Conservation (phyloP, 495 filamentous ascomycete species). For the Hamigera avellanea region DNA sequence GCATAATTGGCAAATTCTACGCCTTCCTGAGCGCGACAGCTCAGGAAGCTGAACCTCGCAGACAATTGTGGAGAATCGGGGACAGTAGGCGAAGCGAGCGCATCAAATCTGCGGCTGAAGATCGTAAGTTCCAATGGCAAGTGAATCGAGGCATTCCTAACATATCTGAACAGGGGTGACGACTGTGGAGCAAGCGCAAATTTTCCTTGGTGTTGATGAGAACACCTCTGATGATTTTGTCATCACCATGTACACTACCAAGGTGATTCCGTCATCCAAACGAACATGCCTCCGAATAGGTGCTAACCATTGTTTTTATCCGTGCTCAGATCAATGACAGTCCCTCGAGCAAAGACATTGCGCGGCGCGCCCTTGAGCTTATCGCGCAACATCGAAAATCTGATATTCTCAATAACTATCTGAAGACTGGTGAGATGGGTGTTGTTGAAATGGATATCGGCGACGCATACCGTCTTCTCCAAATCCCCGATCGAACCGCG, state of each 20-base stretch:
- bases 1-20: conserved; percentile 46
- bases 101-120: conserved; percentile 43
- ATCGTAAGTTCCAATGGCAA: conserved; percentile 24
- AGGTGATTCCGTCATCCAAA: conserved; percentile 24
- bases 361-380: conserved; percentile 40
- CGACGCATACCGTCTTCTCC: conserved; percentile 45
- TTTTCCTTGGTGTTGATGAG: conserved; percentile 42
- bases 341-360: conserved; percentile 33
- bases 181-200: conserved; percentile 48
- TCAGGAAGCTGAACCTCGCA: conserved; percentile 39
- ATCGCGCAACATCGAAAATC: conserved; percentile 48
- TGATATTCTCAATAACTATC: conserved; percentile 36
- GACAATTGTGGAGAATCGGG: conserved; percentile 45
- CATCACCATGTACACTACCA: conserved; percentile 44
- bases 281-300: too few species aligned
- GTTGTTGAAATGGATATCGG: conserved; percentile 44
- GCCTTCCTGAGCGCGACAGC: conserved; percentile 35
- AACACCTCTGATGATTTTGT: conserved; percentile 48
- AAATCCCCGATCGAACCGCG: conserved; percentile 40
- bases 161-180: conserved; percentile 31
- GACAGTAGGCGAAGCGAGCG: conserved; percentile 35
- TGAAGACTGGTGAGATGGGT: conserved; percentile 41
- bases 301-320: too few species aligned
- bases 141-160: conserved; percentile 3
- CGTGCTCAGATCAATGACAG: conserved; percentile 38